Evolutionary conservation across 1,139 yeast genomes (phyloP), one percentile per base, ranked within the genome.

Genomic region (Pichia sp.): DNA sequence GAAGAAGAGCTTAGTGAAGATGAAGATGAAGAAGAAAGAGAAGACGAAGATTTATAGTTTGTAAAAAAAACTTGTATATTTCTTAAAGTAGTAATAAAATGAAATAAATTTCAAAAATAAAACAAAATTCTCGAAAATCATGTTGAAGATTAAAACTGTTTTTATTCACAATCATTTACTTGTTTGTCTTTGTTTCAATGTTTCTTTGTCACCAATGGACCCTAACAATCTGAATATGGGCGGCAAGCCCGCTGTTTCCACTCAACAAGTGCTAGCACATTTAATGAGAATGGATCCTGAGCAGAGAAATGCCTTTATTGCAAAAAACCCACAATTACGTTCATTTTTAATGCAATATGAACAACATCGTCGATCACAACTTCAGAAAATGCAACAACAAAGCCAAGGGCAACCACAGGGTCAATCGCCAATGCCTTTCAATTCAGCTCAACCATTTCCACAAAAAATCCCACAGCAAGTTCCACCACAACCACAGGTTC

Each of bases 281-380:
- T 54, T 66, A 44, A 65, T 67, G 62, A 54, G 61, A 42, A 59
- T 67, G 65, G 63, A 63, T 30, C 67, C 70, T 0, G 67, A 65
- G 44, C 67, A 67, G 42, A 58, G 69, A 47, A 62, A 62, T 46
- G 59, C 60, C 3, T 55, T 65, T 3, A 56, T 67, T n/a, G 51
- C 60, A 45, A 62, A 61, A 44, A 66, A 66, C 50, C 69, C 70
- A 14, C 70, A 66, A 36, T 48, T 67, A 13, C 62, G 64, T 36
- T 53, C 58, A 34, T 59, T 65, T 45, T 47, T 66, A 29, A 64
- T 66, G 42, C 72, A 67, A 52, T 69, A 66, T 49, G 70, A 66
- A 53, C 72, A 62, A 47, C 74, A 67, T 53, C 65, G 67, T 42
- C 67, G 56, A 39, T 57, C 54, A 22, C 63, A 58, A 19, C 62